Evolutionary conservation across 345 rosid species (phyloP).

Genomic region (Camelina sativa): DNA sequence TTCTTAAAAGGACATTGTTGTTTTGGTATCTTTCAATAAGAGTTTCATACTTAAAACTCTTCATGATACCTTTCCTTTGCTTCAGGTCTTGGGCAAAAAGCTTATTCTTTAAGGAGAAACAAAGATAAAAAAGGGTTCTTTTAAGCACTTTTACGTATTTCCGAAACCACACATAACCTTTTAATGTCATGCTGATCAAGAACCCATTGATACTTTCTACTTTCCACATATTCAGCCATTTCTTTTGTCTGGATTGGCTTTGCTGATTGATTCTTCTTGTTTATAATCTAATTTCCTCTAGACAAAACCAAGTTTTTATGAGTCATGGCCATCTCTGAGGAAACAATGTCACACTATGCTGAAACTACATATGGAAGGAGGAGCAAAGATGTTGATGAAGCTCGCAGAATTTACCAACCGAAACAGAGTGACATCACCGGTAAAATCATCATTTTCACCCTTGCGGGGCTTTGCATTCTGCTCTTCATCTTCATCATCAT

Average conservation of each 20-base stretch:
- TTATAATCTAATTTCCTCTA: conserved; percentile 1
- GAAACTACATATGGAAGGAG: conserved; percentile 34
- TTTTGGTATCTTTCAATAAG: conserved; percentile 17
- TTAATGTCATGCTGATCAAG: conserved; percentile 40
- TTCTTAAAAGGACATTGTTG: conserved; percentile 28
- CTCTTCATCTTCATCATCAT: conserved; percentile 36
- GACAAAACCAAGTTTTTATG: conserved; percentile 9
- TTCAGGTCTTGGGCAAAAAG: conserved; percentile 20
- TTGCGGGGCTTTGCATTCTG: conserved; percentile 38
- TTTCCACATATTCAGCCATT: conserved; percentile 29
- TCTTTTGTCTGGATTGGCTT: conserved; percentile 6
- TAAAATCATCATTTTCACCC: conserved; percentile 35
- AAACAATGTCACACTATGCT: conserved; percentile 3
- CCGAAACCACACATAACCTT: conserved; percentile 33
- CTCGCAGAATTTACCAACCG: not conserved
- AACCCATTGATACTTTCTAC: conserved; percentile 9
- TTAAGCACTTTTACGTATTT: conserved; percentile 36
- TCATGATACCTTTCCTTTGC: conserved; percentile 36
- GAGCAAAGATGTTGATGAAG: conserved; percentile 37
- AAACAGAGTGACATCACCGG: conserved; percentile 22
- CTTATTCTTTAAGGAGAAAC: conserved; percentile 30
- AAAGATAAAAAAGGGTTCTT: conserved; percentile 36
- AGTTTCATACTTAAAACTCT: conserved; percentile 22
- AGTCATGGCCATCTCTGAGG: conserved; percentile 10
- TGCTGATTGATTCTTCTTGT: conserved; percentile 22